A percentile compares a stretch with the other conserved stretches of the same genome.
Conservation (phyloP, 1,284 basidiomycete genomes). For the Tilletiaria anomala region DNA sequence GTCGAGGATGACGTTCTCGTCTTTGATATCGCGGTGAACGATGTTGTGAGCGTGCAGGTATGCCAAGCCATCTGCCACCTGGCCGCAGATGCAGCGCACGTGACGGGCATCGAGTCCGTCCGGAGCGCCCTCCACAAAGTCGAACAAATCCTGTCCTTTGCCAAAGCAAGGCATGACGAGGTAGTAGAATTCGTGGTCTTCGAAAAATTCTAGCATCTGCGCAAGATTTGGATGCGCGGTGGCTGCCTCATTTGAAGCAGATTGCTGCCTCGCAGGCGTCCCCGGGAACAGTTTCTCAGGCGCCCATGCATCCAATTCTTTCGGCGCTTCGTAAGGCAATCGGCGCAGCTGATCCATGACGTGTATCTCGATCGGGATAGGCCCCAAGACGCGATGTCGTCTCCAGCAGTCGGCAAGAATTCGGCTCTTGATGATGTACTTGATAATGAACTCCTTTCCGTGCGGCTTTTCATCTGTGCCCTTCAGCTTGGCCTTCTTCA, state of each 20-base stretch:
- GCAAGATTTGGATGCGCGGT: slow-evolving; percentile 69
- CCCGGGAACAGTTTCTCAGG: not conserved
- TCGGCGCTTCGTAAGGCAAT: slow-evolving; percentile 45
- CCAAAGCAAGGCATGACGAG: slow-evolving; percentile 50
- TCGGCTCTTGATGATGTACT: slow-evolving; percentile 94
- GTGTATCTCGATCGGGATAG: slow-evolving; percentile 96
- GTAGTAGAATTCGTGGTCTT: slow-evolving; percentile 94
- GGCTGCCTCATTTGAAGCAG: not conserved
- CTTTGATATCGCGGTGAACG: slow-evolving; percentile 97
- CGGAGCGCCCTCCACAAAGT: slow-evolving; percentile 79
- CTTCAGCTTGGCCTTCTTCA: slow-evolving; percentile 74
- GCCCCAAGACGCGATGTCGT: slow-evolving; percentile 80
- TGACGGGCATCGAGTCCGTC: slow-evolving; percentile 63
- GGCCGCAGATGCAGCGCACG: slow-evolving; percentile 73
- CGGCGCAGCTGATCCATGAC: slow-evolving; percentile 73
- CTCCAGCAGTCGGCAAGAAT: slow-evolving; percentile 98
- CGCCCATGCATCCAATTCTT: slow-evolving; percentile 14
- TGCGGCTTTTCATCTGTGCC: not conserved
- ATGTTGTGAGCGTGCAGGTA: slow-evolving; percentile 83
- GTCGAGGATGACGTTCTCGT: slow-evolving; percentile 72
- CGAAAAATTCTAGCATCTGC: slow-evolving; percentile 88
- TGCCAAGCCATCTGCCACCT: slow-evolving; percentile 77
- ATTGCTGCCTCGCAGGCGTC: not conserved
- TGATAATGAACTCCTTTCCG: slow-evolving; percentile 62
- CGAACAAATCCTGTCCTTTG: slow-evolving; percentile 65